Percentiles rank a stretch among this genome's conserved stretches.
Evolutionary conservation across 2,329 filamentous ascomycete species (phyloP).

Genomic region (Epichloe hybrida): DNA sequence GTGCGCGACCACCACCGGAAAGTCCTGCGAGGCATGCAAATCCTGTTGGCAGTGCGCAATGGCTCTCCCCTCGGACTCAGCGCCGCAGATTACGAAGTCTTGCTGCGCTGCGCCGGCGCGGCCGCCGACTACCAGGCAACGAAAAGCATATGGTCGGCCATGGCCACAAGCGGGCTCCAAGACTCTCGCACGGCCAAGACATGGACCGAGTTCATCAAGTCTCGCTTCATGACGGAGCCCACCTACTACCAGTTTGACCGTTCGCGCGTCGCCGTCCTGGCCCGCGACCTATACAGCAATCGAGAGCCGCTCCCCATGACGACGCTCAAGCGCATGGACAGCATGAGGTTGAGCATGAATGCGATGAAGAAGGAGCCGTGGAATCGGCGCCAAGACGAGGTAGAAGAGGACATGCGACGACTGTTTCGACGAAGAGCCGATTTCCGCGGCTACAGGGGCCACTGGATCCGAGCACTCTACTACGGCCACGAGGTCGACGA

Average conservation of each 20-base stretch:
- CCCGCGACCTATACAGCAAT: slow-evolving; percentile 24
- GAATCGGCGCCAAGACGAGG: slow-evolving; percentile 13
- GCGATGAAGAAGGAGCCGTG: slow-evolving; percentile 16
- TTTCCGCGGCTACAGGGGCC: slow-evolving; percentile 14
- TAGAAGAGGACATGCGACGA: slow-evolving; percentile 14
- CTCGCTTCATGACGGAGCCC: slow-evolving; percentile 32
- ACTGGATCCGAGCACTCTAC: slow-evolving; percentile 13
- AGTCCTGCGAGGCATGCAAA: slow-evolving; percentile 23
- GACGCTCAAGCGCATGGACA: slow-evolving; percentile 16
- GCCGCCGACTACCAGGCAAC: slow-evolving; percentile 22
- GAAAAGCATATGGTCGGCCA: slow-evolving; percentile 22
- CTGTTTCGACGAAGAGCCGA: slow-evolving; percentile 14
- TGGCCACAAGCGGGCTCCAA: slow-evolving; percentile 15
- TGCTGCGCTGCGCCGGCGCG: slow-evolving; percentile 35
- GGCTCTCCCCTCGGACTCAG: slow-evolving; percentile 16
- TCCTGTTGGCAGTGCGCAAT: slow-evolving; percentile 21
- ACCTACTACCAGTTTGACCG: slow-evolving; percentile 34
- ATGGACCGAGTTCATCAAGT: slow-evolving; percentile 33
- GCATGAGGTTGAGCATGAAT: slow-evolving; percentile 17
- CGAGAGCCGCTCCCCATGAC: slow-evolving; percentile 5
- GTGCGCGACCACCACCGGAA: slow-evolving; percentile 26
- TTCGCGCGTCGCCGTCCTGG: slow-evolving; percentile 22
- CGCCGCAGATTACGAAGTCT: slow-evolving; percentile 28
- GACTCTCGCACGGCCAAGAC: slow-evolving; percentile 18
- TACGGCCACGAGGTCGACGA: slow-evolving; percentile 23